Base-by-base conservation (phyloP, 106 monocot genomes). In the Alisma plantagoaquatica region DNA sequence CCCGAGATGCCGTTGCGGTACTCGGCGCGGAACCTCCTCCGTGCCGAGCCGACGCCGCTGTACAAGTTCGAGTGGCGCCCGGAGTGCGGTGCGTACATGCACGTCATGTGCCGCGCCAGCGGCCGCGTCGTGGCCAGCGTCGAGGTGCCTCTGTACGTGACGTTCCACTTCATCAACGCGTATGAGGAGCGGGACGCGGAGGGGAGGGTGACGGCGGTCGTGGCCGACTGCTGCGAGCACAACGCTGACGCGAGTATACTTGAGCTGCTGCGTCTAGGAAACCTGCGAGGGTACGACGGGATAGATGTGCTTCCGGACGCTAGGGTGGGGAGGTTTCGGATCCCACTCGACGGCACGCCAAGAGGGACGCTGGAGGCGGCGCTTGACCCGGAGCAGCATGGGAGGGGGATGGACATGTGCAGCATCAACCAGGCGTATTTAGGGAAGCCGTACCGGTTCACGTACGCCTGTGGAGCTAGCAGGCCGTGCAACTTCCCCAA, bases 101-200 rank as follows among this genome's bases (percentile, higher is more conserved):
- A 96, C 30, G 75, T 96, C 53, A 85, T 89, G 75, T 85, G 81
- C 78, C 88, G 72, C 48, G 47, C 75, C 50, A 85, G 61, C 21
- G 96, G 96, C 46, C 66, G 75, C 22, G 42, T 89, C 14, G 94
- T 94, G 67, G 71, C 89, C 20, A 89, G 78, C 50, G 96, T 85
- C 21, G 96, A 89, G 78, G 96, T 96, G 18, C 96, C 96, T 1
- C 56, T 69, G 9, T 96, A 14, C 45, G 81, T 96, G 29, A 96
- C 89, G 18, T 96, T 96, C 66, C 96, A 96, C 44, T 96, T 89
- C 78, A 96, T 96, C 66, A 96, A 96, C 28, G 96, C 96, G 5
- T 96, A 96, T 35, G 96, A 96, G 59, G 96, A 82, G 66, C 45
- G 22, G 11, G 89, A 89, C 43, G 70, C 63, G 14, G 77, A 88